Evolutionary conservation across 169 alveolate genomes (phyloP).

Genomic region (Cyclospora cayetanensis): DNA sequence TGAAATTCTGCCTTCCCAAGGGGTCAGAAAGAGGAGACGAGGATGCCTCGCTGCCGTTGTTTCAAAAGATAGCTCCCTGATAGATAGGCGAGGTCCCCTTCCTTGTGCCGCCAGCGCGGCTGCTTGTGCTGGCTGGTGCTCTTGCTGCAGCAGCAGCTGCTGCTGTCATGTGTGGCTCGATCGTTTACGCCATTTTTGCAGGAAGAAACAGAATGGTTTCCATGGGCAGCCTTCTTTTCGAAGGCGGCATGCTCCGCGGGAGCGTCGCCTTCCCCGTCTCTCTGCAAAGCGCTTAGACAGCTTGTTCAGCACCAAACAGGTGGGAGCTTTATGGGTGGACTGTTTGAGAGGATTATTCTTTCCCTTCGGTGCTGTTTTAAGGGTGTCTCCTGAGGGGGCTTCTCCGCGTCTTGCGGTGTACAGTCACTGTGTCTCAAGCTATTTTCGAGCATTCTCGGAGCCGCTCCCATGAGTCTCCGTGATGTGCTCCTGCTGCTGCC

Average conservation of each 20-base stretch:
- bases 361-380: no score
- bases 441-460: no score
- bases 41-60: conserved; percentile 28
- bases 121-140: neutral
- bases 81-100: no score
- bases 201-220: conserved; percentile 47
- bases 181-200: neutral
- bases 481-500: no score
- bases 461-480: no score
- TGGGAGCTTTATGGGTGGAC: no score
- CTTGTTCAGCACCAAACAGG: neutral
- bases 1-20: neutral
- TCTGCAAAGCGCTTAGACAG: neutral
- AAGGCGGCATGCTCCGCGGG: neutral
- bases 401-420: no score
- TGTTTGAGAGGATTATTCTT: no score
- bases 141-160: conserved; percentile 5
- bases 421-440: no score
- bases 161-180: neutral
- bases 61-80: no score
- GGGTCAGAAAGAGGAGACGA: no score
- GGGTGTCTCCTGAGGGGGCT: no score
- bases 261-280: neutral
- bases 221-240: conserved; percentile 16
- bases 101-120: neutral